Conservation (phyloP, 148 eudicot genomes). For the Limonium bicolor region DNA sequence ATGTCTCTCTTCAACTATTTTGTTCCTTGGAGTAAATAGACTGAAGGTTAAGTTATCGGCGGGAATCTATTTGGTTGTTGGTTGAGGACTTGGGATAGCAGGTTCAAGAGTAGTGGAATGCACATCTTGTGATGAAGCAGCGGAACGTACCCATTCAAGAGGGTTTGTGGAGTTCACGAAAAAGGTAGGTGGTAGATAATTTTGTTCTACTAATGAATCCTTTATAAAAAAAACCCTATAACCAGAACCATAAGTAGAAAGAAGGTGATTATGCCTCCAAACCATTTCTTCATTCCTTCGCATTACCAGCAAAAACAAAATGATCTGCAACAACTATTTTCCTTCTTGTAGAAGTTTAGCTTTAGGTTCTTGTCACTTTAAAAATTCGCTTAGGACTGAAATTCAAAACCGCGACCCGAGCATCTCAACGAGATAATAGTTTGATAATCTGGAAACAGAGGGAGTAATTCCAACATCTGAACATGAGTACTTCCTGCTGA, state of each 20-base stretch:
- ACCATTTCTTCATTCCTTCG: slow-evolving; percentile 71
- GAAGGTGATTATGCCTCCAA: slow-evolving; percentile 28
- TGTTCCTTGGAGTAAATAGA: slow-evolving; percentile 46
- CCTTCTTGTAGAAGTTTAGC: too few species aligned
- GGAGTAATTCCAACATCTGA: too few species aligned
- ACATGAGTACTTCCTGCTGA: too few species aligned
- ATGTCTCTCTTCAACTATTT: slow-evolving; percentile 43
- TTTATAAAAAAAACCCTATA: slow-evolving; percentile 30
- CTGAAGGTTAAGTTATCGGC: slow-evolving; percentile 21
- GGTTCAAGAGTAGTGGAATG: slow-evolving; percentile 44
- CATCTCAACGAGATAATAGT: too few species aligned
- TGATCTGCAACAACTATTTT: too few species aligned
- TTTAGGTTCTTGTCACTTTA: too few species aligned
- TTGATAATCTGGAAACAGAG: too few species aligned
- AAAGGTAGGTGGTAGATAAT: slow-evolving; percentile 20
- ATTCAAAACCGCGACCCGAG: too few species aligned
- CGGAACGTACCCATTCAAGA: slow-evolving; percentile 57
- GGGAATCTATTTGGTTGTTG: slow-evolving; percentile 27
- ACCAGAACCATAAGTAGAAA: slow-evolving; percentile 53
- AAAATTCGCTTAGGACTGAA: too few species aligned
- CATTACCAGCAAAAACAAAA: slow-evolving; percentile 17
- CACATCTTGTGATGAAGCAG: too few species aligned
- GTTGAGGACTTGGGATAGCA: slow-evolving; percentile 28
- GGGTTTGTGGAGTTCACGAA: slow-evolving; percentile 35
- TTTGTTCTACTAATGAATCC: slow-evolving; percentile 33